A percentile compares a stretch with the other conserved stretches of the same genome.
Evolutionary conservation across 164 flowering plant genomes (phyloP).

Genomic region (Aristolochia fimbriata): DNA sequence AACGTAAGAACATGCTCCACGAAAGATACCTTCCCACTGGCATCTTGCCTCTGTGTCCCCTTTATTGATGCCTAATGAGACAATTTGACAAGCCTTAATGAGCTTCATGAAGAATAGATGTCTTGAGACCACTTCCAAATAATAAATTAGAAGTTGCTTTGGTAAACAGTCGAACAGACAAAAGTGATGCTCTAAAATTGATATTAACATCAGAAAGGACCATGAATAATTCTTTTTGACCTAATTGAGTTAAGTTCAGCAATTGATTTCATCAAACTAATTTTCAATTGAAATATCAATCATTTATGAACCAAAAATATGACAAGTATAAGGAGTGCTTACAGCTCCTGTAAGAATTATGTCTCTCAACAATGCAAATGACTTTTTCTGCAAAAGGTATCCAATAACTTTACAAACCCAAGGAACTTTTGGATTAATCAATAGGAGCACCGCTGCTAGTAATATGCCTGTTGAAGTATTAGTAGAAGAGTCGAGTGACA

Average conservation of each 20-base stretch:
- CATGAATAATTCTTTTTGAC: too few species aligned
- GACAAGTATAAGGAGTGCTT: conserved; percentile 4
- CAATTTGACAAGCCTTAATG: conserved; percentile 1
- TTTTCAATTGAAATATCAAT: too few species aligned
- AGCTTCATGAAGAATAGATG: background rate
- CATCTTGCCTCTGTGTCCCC: conserved; percentile 8
- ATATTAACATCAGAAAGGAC: too few species aligned
- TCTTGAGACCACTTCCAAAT: too few species aligned
- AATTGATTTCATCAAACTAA: too few species aligned
- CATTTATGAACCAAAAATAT: too few species aligned
- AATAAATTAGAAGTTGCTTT: too few species aligned
- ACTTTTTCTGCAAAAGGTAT: conserved; percentile 45
- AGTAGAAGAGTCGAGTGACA: conserved; percentile 25
- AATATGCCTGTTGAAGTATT: conserved; percentile 30
- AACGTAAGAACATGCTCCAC: conserved; percentile 51
- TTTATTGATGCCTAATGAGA: conserved; percentile 31
- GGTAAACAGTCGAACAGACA: too few species aligned
- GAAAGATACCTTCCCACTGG: conserved; percentile 30
- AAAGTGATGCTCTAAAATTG: too few species aligned
- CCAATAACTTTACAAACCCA: conserved; percentile 62
- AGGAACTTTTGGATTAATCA: conserved; percentile 64
- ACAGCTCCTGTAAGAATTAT: conserved; percentile 55
- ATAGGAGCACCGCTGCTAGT: conserved; percentile 45
- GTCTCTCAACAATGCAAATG: conserved; percentile 49
- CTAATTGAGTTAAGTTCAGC: too few species aligned